A percentile compares a stretch with the other conserved stretches of the same genome.
These are phyloP conservation scores for Saussurea involucrata DNA, from an alignment of 129 eudicot species.

Conservation along the genomic window DNA sequence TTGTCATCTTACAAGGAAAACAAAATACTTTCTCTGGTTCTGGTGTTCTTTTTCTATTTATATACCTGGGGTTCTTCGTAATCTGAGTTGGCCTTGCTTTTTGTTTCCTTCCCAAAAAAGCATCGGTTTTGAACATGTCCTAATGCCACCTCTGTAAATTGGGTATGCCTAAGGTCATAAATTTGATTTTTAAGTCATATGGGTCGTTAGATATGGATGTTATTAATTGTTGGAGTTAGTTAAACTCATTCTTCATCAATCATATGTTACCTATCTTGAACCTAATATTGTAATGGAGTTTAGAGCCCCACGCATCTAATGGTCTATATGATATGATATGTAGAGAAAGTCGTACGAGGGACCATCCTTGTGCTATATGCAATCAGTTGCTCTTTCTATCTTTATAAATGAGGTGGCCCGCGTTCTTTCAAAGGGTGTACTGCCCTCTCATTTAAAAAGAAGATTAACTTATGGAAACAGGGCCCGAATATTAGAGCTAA, in stretches of 20 bases:
- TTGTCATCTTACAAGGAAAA: conserved; percentile 7
- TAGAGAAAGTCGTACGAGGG: conserved; percentile 30
- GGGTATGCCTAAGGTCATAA: background rate
- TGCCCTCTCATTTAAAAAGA: background rate
- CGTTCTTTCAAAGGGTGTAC: conserved; percentile 30
- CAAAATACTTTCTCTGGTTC: conserved; percentile 22
- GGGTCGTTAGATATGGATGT: background rate
- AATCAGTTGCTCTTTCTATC: conserved; percentile 28
- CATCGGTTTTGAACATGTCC: background rate
- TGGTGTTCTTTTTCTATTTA: conserved; percentile 4
- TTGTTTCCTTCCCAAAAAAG: background rate
- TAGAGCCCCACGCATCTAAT: conserved; percentile 26
- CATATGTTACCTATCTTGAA: conserved; percentile 9
- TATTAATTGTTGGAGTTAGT: background rate
- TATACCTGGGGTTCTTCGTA: background rate
- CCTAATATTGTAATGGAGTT: conserved; percentile 4
- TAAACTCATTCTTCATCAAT: background rate
- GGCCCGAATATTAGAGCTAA: conserved; percentile 19
- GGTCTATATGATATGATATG: conserved; percentile 17
- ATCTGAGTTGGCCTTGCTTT: background rate
- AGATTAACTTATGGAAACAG: conserved; percentile 13
- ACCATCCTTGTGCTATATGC: conserved; percentile 13
- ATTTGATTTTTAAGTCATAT: background rate
- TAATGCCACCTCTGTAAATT: background rate
- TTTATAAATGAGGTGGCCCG: conserved; percentile 33